These are phyloP conservation scores for Schwanniomyces sp. DNA, from an alignment of 805 yeast genomes.

Conservation along the genomic window DNA sequence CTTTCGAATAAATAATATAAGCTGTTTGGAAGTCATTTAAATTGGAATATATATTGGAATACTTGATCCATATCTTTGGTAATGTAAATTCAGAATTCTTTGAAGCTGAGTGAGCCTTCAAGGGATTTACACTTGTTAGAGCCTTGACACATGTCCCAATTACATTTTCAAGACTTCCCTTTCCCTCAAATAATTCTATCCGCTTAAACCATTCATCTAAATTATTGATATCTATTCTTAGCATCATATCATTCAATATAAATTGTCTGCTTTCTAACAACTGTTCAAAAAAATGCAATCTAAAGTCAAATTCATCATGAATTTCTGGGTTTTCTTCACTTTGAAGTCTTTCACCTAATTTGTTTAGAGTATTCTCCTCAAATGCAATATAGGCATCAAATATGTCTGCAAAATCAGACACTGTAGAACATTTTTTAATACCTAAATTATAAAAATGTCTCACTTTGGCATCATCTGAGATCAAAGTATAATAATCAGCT, in stretches of 20 bases:
- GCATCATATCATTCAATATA: conserved; percentile 62
- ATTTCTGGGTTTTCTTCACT: conserved; percentile 13
- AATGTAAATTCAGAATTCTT: conserved; percentile 30
- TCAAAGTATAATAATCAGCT: conserved; percentile 48
- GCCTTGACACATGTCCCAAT: conserved; percentile 65
- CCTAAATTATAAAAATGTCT: conserved; percentile 48
- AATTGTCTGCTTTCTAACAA: conserved; percentile 58
- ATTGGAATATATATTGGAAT: conserved; percentile 63
- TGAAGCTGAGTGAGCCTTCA: conserved; percentile 30
- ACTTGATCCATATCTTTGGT: conserved; percentile 66
- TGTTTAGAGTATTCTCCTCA: conserved; percentile 49
- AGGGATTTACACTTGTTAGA: conserved; percentile 62
- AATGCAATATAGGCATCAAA: conserved; percentile 64
- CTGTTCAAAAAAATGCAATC: conserved; percentile 50
- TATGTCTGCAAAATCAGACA: conserved; percentile 61
- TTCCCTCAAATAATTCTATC: conserved; percentile 41
- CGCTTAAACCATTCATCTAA: conserved; percentile 72
- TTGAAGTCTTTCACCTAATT: conserved; percentile 14
- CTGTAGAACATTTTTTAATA: conserved; percentile 44
- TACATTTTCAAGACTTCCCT: conserved; percentile 37
- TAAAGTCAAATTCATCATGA: conserved; percentile 33
- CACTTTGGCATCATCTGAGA: conserved; percentile 23
- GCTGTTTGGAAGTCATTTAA: conserved; percentile 59
- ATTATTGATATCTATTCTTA: conserved; percentile 61
- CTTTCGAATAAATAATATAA: conserved; percentile 58